Conservation (phyloP, 148 eudicot species). For the Vaccinium darrowii region DNA sequence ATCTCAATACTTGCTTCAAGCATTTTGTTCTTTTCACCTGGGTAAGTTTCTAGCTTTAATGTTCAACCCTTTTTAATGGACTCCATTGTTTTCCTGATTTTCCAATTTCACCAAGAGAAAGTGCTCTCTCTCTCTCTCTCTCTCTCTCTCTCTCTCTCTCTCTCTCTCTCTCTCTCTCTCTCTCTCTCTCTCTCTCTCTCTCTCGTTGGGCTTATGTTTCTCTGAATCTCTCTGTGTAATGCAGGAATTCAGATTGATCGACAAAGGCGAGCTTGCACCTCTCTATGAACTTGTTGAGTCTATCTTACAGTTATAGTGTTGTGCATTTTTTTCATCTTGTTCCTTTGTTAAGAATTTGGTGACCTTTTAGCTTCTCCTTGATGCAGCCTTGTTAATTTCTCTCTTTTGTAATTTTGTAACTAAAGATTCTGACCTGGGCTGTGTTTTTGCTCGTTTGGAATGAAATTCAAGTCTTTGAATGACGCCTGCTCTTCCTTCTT, state of each 20-base stretch:
- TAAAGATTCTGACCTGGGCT: neutral
- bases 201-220: neutral
- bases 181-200: no score
- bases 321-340: neutral
- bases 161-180: no score
- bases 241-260: constrained; percentile 69
- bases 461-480: neutral
- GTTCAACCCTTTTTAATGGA: neutral
- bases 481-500: neutral
- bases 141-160: no score
- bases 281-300: constrained; percentile 54
- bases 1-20: constrained; percentile 48
- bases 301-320: constrained; percentile 23
- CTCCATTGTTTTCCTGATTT: neutral
- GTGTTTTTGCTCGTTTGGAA: neutral
- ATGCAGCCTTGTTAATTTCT: neutral
- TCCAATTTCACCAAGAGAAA: neutral
- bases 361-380: neutral
- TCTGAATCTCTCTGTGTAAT: neutral
- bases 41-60: constrained; percentile 28
- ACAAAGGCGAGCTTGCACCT: constrained; percentile 61
- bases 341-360: neutral
- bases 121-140: neutral
- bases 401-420: neutral
- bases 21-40: constrained; percentile 49